Conservation (phyloP, 106 monocot genomes). For the Apostasia ramifera region DNA sequence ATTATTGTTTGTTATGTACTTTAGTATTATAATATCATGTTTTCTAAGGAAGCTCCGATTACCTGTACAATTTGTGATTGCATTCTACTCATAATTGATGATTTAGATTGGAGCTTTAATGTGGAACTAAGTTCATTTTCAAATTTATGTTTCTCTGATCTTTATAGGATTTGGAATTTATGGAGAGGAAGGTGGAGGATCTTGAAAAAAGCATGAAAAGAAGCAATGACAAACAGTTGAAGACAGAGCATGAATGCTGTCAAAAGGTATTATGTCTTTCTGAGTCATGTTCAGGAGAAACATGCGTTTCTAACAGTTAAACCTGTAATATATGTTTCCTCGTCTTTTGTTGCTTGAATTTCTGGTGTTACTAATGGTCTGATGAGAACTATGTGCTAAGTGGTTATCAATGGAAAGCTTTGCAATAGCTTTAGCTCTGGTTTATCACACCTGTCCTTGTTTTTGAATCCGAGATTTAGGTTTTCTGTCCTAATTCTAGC, state of each 20-base stretch:
- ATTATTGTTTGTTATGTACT: no score
- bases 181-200: conserved; percentile 80
- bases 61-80: no score
- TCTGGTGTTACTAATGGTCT: not conserved
- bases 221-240: conserved; percentile 97
- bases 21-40: no score
- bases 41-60: no score
- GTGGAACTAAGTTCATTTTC: not conserved
- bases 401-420: not conserved
- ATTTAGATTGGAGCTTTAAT: not conserved
- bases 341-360: conserved; percentile 1
- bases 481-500: not conserved
- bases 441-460: not conserved
- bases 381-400: not conserved
- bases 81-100: no score
- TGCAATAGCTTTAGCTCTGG: not conserved
- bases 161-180: conserved; percentile 84
- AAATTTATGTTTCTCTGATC: conserved; percentile 1
- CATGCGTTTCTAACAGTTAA: not conserved
- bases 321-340: not conserved
- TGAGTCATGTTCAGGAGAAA: not conserved
- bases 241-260: conserved; percentile 81
- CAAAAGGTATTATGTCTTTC: conserved; percentile 35
- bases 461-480: not conserved
- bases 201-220: conserved; percentile 98